These are phyloP conservation scores for Boletellus sp. DNA, from an alignment of 768 basidiomycete genomes.

Conservation along the genomic window DNA sequence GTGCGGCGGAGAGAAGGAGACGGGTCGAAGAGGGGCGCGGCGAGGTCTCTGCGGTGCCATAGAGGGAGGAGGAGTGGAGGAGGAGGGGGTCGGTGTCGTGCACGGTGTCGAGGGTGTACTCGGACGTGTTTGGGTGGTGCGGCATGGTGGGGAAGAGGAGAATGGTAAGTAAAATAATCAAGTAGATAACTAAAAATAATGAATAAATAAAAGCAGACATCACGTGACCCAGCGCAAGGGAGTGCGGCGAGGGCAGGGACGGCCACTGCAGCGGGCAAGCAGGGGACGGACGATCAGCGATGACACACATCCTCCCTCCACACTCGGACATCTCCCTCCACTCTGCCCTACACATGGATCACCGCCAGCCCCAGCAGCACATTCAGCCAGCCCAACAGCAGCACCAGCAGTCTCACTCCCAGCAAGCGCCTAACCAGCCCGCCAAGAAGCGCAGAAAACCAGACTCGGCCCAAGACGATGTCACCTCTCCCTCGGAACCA, in stretches of 20 bases:
- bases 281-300: slow-evolving; percentile 25
- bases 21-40: slow-evolving; percentile 42
- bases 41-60: slow-evolving; percentile 49
- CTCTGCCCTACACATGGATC: slow-evolving; percentile 68
- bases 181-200: slow-evolving; percentile 1
- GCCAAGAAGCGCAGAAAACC: slow-evolving; percentile 60
- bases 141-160: slow-evolving; percentile 4
- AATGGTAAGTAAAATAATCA: not conserved
- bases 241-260: not conserved
- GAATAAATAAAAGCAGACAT: not conserved
- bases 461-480: slow-evolving; percentile 54
- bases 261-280: slow-evolving; percentile 6
- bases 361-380: slow-evolving; percentile 46
- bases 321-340: slow-evolving; percentile 52
- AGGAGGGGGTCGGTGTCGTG: slow-evolving; percentile 31
- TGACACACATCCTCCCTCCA: slow-evolving; percentile 48
- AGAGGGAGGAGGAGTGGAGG: slow-evolving; percentile 35
- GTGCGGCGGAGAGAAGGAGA: slow-evolving; percentile 72
- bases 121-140: slow-evolving; percentile 38
- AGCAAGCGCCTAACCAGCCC: slow-evolving; percentile 34
- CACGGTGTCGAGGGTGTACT: slow-evolving; percentile 67
- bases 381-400: slow-evolving; percentile 36
- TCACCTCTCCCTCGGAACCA: slow-evolving; percentile 58
- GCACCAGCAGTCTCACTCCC: slow-evolving; percentile 27
- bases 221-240: slow-evolving; percentile 27